A percentile compares a stretch with the other conserved stretches of the same genome.
Conservation (phyloP, 2,329 filamentous ascomycete genomes). For the Penicillium janthinellum region DNA sequence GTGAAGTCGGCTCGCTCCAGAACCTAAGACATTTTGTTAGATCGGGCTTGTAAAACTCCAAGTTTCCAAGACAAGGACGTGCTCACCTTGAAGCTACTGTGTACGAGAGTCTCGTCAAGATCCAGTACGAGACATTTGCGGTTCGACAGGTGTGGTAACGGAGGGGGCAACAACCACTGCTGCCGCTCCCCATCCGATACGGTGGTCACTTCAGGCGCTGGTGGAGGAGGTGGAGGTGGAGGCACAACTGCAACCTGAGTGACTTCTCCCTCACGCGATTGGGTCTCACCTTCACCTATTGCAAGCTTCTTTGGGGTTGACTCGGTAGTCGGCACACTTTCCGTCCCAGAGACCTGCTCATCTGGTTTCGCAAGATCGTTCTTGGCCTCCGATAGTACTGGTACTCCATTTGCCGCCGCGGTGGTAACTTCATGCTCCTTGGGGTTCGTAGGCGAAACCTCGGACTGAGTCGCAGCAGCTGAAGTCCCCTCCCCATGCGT, state of each 20-base stretch:
- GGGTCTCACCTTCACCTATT: conserved; percentile 47
- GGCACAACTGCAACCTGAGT: conserved; percentile 52
- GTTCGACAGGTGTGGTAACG: conserved; percentile 76
- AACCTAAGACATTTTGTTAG: conserved; percentile 61
- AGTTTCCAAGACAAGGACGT: background rate
- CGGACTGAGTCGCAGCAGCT: conserved; percentile 19
- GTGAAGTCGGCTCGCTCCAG: conserved; percentile 98
- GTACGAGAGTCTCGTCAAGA: conserved; percentile 93
- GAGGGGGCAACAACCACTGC: conserved; percentile 78
- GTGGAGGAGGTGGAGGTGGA: conserved; percentile 57
- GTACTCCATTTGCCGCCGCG: conserved; percentile 12
- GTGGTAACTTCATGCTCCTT: conserved; percentile 22
- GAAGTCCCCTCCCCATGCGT: conserved; percentile 37
- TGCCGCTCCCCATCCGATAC: conserved; percentile 53
- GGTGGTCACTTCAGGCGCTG: conserved; percentile 38
- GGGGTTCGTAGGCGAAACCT: conserved; percentile 13
- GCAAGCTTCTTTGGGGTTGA: conserved; percentile 33
- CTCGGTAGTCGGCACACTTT: conserved; percentile 57
- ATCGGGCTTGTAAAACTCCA: conserved; percentile 16
- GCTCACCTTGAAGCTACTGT: conserved; percentile 95
- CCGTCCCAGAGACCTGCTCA: conserved; percentile 60
- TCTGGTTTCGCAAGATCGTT: conserved; percentile 23
- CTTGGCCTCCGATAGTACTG: conserved; percentile 23
- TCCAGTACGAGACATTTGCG: conserved; percentile 95
- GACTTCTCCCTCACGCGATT: conserved; percentile 44